Base-by-base conservation (phyloP, 495 filamentous ascomycete genomes). In the Penicillium waksmanii region DNA sequence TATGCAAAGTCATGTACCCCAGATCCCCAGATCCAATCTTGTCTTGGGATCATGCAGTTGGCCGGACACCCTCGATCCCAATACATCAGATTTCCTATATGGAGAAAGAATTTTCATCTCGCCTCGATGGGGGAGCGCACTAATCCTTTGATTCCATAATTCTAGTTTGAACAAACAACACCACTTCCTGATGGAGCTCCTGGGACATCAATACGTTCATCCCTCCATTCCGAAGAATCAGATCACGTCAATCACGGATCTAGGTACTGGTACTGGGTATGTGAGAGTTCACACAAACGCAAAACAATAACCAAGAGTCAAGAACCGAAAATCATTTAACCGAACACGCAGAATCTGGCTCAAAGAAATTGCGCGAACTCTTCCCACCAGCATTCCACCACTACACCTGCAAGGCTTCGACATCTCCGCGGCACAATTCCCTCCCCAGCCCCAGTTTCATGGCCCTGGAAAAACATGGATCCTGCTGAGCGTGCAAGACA, bases 201-300 rank as follows among this genome's bases (percentile, higher is more conserved):
- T 66, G 12, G 58, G 65, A 6, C 59, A 57, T 11, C 53, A 62
- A 11, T 54, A 66, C 5, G 56, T 78, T 8, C 68, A 77, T 44
- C 58, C 68, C 2, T 72, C 66, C 0, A 75, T 77, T 10, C 65
- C 70, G 1, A 46, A 31, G 3, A 59, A 63, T 1, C 44, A 51
- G 2, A 51, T 75, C 10, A 50, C 49, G 0, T 35, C 66, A 1
- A 53, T 79, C 15, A 74, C 74, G 8, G 76, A 79, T 38, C 18
- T 79, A 7, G 76, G 65, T 8, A 76, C 74, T 21, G 76, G 76
- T 6, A 77, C 74, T 9, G 76, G 76, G 73, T 76, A 67, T 5
- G 58, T 62, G 12, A 38, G 9, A 36, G 10, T 44, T 38, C 27
- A 31, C 27, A 36, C 6, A 31, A 18, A 36, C n/a, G 12, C 6